These are phyloP conservation scores for Falciphora oryzae DNA, from an alignment of 2,329 filamentous ascomycete species.

Conservation along the genomic window DNA sequence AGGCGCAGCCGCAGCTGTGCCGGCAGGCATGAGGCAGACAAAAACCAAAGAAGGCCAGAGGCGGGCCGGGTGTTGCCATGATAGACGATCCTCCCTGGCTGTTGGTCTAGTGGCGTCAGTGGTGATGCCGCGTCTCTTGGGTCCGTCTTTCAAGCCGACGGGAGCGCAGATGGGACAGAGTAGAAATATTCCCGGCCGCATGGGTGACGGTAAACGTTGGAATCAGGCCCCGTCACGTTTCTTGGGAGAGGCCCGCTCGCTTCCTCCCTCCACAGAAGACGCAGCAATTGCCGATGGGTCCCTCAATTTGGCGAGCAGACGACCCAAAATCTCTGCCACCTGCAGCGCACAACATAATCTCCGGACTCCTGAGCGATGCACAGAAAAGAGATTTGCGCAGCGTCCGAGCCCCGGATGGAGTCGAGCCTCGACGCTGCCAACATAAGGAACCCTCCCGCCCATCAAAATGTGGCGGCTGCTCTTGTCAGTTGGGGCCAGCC, in stretches of 20 bases:
- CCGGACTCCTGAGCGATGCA: slow-evolving; percentile 22
- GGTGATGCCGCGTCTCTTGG: no score
- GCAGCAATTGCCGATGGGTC: neutral
- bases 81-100: neutral
- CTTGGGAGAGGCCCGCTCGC: neutral
- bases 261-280: neutral
- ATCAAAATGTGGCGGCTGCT: neutral
- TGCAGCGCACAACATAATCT: slow-evolving; percentile 16
- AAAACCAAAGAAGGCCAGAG: no score
- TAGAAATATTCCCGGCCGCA: no score
- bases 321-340: neutral
- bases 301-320: neutral
- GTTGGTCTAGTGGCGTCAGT: neutral
- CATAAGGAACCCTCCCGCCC: neutral
- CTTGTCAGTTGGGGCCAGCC: neutral
- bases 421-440: neutral
- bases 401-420: slow-evolving; percentile 1
- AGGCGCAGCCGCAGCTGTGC: no score
- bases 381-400: slow-evolving; percentile 15
- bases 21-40: no score
- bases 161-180: no score
- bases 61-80: no score
- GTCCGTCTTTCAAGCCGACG: no score
- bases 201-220: neutral
- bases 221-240: no score